Percentiles rank a stretch among this genome's conserved stretches.
These are phyloP conservation scores for Serendipita sp. DNA, from an alignment of 768 basidiomycete species.

Conservation along the genomic window DNA sequence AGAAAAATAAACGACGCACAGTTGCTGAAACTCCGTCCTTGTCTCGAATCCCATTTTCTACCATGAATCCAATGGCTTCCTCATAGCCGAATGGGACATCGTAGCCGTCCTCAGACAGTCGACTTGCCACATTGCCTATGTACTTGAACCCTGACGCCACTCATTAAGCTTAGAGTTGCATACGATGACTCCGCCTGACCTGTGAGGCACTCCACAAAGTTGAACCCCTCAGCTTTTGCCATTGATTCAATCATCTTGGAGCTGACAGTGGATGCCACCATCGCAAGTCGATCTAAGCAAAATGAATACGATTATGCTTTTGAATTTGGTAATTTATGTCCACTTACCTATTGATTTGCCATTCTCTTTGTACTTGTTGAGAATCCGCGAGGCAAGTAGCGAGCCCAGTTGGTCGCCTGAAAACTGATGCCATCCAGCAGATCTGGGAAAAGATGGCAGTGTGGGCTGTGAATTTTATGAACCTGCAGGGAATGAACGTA, in stretches of 20 bases:
- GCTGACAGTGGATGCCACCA: slow-evolving; percentile 82
- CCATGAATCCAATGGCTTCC: slow-evolving; percentile 87
- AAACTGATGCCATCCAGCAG: slow-evolving; percentile 24
- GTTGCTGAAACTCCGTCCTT: slow-evolving; percentile 80
- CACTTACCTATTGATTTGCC: slow-evolving; percentile 29
- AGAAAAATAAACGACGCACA: slow-evolving; percentile 23
- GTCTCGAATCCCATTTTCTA: slow-evolving; percentile 61
- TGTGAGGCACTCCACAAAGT: slow-evolving; percentile 71
- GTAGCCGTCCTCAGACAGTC: slow-evolving; percentile 47
- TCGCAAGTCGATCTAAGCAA: slow-evolving; percentile 43
- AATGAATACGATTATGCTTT: slow-evolving; percentile 11
- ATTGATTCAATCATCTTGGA: slow-evolving; percentile 78
- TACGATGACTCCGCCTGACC: slow-evolving; percentile 25
- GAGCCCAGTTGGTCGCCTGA: slow-evolving; percentile 75
- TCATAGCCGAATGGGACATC: slow-evolving; percentile 75
- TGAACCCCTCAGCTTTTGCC: slow-evolving; percentile 61
- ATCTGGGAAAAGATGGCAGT: neutral
- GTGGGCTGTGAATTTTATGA: neutral
- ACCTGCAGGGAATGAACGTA: slow-evolving; percentile 17
- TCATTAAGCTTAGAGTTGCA: neutral
- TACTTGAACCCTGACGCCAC: slow-evolving; percentile 59
- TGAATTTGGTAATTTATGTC: neutral
- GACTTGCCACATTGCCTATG: slow-evolving; percentile 69
- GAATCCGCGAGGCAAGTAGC: slow-evolving; percentile 28
- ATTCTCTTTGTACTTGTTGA: slow-evolving; percentile 28